Evolutionary conservation across 257 asterid genomes (phyloP), one percentile per base, ranked within the genome.

Genomic region (Jacaranda mimosifolia): DNA sequence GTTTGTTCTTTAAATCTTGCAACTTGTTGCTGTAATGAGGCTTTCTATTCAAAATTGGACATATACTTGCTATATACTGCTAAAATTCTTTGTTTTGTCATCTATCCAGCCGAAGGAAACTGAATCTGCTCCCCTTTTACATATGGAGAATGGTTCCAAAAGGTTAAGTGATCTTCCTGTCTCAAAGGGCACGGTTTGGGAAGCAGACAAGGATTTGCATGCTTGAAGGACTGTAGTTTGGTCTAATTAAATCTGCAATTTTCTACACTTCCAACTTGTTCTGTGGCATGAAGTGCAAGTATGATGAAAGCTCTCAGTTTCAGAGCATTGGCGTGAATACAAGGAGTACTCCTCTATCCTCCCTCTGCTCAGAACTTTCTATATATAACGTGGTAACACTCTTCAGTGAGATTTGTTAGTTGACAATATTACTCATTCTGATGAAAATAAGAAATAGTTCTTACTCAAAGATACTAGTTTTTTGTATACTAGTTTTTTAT

Each of bases 101-200:
- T 70, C 14, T 75, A 57, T 82, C 80, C 92, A 92, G 97, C 48
- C 36, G 43, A 82, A 86, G 83, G 96, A 87, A 73, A 86, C 76
- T 49, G 98, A 92, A 79, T 71, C 91, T 43, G 95, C 88, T 77
- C 92, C 97, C 43, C 89, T 92, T 42, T 49, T 91, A 78, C 85
- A 57, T n/a, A 80, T 70, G 77, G 96, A 91, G 85, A 91, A 59
- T 32, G 94, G 86, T 55, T 59, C 83, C 63, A 71, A 74, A 13
- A 82, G 66, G 70, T 73, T 73, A 59, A 88, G 26, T 65, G 91
- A 88, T 68, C 77, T 83, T 77, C 85, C 86, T 36, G 75, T 80
- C 77, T 81, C 89, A 58, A 87, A 81, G 68, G 89, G 85, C 72
- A 82, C 89, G 40, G 64, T 56, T 35, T 74, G 90, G 85, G 89